Percentiles rank a stretch among this genome's conserved stretches.
phyloP scores from a whole-genome alignment of 768 basidiomycete species.

The Pisolithus microcarpus region DNA sequence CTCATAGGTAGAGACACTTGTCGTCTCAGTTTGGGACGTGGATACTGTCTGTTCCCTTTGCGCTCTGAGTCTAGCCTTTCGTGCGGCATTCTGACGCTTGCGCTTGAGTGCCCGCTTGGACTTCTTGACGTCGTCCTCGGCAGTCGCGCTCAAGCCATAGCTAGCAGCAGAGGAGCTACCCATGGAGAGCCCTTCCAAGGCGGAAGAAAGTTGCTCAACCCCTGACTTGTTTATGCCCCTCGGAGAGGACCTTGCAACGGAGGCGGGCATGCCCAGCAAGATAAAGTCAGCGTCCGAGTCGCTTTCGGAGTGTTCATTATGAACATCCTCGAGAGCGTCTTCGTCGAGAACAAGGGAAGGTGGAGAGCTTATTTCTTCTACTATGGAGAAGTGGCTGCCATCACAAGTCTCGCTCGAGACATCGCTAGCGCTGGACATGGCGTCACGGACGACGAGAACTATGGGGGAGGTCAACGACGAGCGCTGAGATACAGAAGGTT shows the following conservation, averaged over 20 bases:
- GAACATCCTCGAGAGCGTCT: background rate
- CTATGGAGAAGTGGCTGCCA: background rate
- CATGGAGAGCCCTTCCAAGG: slow-evolving; percentile 17
- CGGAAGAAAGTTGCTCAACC: slow-evolving; percentile 4
- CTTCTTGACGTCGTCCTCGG: slow-evolving; percentile 6
- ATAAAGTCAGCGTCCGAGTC: slow-evolving; percentile 17
- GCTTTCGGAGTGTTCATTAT: slow-evolving; percentile 1
- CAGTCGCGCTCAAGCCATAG: slow-evolving; percentile 3
- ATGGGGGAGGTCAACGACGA: background rate
- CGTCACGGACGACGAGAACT: background rate
- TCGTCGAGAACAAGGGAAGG: slow-evolving; percentile 8
- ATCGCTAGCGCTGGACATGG: too few relatives aligned
- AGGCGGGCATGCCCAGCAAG: slow-evolving; percentile 15
- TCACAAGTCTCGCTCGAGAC: too few relatives aligned
- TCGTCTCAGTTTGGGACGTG: slow-evolving; percentile 5
- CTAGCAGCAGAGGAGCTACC: background rate
- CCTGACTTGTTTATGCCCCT: slow-evolving; percentile 4
- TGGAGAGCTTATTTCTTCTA: background rate
- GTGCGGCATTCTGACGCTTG: background rate
- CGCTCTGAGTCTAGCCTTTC: slow-evolving; percentile 1
- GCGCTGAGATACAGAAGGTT: background rate
- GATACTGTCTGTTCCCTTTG: slow-evolving; percentile 1
- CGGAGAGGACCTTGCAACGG: slow-evolving; percentile 6
- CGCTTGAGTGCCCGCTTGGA: background rate
- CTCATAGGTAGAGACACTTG: slow-evolving; percentile 15